Evolutionary conservation across 345 rosid genomes (phyloP), one percentile per base, ranked within the genome.

Genomic region (Cardamine occulta): DNA sequence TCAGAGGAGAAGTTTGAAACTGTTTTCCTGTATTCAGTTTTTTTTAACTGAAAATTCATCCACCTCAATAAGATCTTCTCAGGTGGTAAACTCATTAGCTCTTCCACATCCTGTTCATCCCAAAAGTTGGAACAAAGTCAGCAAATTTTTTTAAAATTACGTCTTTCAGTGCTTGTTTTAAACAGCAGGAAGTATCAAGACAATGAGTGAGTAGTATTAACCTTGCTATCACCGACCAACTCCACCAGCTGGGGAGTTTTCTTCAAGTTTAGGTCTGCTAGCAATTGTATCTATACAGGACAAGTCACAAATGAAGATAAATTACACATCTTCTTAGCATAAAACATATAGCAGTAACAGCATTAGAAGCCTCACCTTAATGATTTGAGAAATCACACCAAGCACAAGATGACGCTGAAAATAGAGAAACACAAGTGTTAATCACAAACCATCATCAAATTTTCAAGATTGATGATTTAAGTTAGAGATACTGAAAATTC

Each of bases 201-300:
- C 47, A 55, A 9, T 7, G 76, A 56, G 5, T 39, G 66, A 53
- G 60, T 63, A 35, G 17, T 23, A 18, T 29, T 7, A 63, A 89
- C 99, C 97, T 89, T 83, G 52, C 97, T 85, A 71, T 95, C 97
- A 83, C 80, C 93, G 5, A 95, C 97, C 84, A 95, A 73, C 81
- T 90, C 97, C 70, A 95, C 85, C 81, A 95, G 77, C 81, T 92
- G 93, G 35, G 99, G 99, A 77, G 99, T 95, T 82, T 90, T 95
- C 86, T 90, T 95, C 87, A 95, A 85, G 87, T 95, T 95, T 68
- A 95, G 96, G 85, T 92, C 97, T 19, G 99, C 99, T 80, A 95
- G 66, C 31, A 95, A 84, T 95, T 95, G 99, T 84, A 95, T 92
- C 97, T 92, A 73, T 10, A 81, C 26, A 80, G 23, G 19, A 80